A percentile compares a stretch with the other conserved stretches of the same genome.
phyloP scores from a whole-genome alignment of 129 eudicot species.

The Lactuca sativa region DNA sequence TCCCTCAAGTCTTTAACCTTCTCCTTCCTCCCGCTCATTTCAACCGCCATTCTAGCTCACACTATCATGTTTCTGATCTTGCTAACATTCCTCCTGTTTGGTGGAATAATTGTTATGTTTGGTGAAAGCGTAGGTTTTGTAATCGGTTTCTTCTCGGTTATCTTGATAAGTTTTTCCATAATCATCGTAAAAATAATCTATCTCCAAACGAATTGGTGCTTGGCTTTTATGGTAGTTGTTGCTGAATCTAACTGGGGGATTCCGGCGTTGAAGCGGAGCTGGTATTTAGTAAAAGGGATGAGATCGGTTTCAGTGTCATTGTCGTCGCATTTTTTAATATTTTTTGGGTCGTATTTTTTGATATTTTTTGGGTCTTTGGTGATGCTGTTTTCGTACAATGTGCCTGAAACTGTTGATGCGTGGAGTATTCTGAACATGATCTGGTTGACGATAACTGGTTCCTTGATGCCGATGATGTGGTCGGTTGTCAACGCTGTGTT shows the following conservation, averaged over 20 bases:
- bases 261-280: slow-evolving; percentile 43
- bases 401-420: too few relatives aligned
- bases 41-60: slow-evolving; percentile 29
- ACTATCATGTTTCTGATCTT: background rate
- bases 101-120: background rate
- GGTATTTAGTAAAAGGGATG: slow-evolving; percentile 46
- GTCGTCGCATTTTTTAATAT: slow-evolving; percentile 29
- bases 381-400: slow-evolving; percentile 15
- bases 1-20: slow-evolving; percentile 37
- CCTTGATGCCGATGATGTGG: slow-evolving; percentile 34
- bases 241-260: slow-evolving; percentile 58
- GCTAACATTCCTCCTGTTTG: background rate
- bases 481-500: slow-evolving; percentile 51
- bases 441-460: slow-evolving; percentile 27
- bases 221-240: slow-evolving; percentile 44
- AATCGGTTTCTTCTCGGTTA: slow-evolving; percentile 20
- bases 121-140: slow-evolving; percentile 23
- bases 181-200: background rate
- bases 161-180: slow-evolving; percentile 4
- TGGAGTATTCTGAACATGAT: too few relatives aligned
- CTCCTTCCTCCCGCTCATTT: slow-evolving; percentile 46
- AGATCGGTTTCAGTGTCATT: slow-evolving; percentile 30
- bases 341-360: too few relatives aligned
- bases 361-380: too few relatives aligned
- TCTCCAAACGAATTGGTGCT: slow-evolving; percentile 47